phyloP scores from a whole-genome alignment of 306 rosid species.

The Gastrolobium villosum region DNA sequence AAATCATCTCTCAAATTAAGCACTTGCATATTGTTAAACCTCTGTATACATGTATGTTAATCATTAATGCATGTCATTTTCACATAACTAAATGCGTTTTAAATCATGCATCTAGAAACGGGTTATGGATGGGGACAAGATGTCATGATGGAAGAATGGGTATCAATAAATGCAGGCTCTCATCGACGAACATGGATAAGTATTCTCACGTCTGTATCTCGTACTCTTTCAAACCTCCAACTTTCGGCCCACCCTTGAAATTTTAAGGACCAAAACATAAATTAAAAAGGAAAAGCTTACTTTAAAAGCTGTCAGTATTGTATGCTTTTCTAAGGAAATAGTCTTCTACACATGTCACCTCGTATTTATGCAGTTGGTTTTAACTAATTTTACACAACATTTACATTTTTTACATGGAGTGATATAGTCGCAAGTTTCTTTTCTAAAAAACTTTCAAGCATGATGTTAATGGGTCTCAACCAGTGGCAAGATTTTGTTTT shows the following conservation, averaged over 20 bases:
- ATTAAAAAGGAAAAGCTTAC: not conserved
- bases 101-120: slow-evolving; percentile 3
- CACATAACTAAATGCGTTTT: not conserved
- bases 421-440: too few species aligned
- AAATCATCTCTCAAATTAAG: not conserved
- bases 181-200: slow-evolving; percentile 5
- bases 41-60: not conserved
- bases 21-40: not conserved
- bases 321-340: not conserved
- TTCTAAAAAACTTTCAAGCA: too few species aligned
- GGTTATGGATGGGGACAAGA: slow-evolving; percentile 7
- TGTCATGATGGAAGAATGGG: slow-evolving; percentile 20
- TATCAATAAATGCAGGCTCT: slow-evolving; percentile 14
- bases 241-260: not conserved
- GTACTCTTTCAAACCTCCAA: not conserved
- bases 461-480: too few species aligned
- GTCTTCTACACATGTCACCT: not conserved
- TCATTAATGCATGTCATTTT: not conserved
- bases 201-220: not conserved
- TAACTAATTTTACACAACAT: too few species aligned
- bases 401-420: too few species aligned
- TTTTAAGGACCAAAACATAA: not conserved
- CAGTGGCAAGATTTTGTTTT: too few species aligned
- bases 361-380: not conserved
- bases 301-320: not conserved